Evolutionary conservation across 1,139 yeast species (phyloP).

Genomic region (Zygosaccharomyces sapae): DNA sequence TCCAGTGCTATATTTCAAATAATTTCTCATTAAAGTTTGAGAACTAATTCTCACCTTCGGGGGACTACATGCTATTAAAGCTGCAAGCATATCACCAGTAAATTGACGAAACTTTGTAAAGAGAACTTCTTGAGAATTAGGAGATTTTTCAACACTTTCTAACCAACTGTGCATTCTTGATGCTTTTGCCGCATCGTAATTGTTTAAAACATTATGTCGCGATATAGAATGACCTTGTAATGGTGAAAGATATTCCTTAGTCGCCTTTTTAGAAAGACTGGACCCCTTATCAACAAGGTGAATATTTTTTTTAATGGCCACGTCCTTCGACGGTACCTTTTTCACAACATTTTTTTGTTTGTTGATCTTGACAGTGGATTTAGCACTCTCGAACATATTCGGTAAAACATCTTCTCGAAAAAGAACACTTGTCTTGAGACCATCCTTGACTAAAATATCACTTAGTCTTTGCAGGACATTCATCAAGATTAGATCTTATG

Average conservation of each 20-base stretch:
- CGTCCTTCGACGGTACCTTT: not conserved
- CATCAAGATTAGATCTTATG: constrained; percentile 11
- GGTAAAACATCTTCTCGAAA: constrained; percentile 10
- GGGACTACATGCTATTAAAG: constrained; percentile 21
- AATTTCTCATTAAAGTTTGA: constrained; percentile 8
- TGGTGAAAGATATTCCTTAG: constrained; percentile 30
- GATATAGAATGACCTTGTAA: constrained; percentile 23
- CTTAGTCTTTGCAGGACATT: constrained; percentile 21
- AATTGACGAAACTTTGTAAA: constrained; percentile 19
- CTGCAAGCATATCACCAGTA: constrained; percentile 25
- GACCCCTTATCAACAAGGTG: constrained; percentile 33
- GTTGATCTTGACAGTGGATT: constrained; percentile 2
- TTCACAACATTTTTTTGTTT: not conserved
- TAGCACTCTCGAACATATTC: constrained; percentile 10
- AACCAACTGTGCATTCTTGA: constrained; percentile 13
- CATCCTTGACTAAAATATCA: constrained; percentile 16
- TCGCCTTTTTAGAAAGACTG: constrained; percentile 26
- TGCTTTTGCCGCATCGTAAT: constrained; percentile 28
- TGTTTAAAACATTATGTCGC: constrained; percentile 19
- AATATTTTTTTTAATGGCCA: constrained; percentile 15
- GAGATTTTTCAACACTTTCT: constrained; percentile 13
- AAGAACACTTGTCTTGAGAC: constrained; percentile 9
- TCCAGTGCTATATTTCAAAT: constrained; percentile 24
- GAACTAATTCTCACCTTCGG: constrained; percentile 13
- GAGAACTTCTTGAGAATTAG: constrained; percentile 14